These are phyloP conservation scores for Chaetomium olivaceum DNA, from an alignment of 2,329 filamentous ascomycete species.

Conservation along the genomic window DNA sequence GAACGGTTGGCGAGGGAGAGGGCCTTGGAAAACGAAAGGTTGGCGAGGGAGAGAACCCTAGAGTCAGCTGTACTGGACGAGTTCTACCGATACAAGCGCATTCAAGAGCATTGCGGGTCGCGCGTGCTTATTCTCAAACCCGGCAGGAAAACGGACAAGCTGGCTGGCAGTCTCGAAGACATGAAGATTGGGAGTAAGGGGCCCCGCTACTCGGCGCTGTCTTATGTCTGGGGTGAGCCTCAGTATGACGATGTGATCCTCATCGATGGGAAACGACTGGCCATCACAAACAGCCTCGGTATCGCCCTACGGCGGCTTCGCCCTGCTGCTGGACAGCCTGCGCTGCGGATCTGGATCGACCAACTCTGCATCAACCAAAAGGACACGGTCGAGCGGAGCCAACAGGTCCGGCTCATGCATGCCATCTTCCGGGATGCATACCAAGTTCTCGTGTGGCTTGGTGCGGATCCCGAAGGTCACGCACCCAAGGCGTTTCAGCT, in stretches of 20 bases:
- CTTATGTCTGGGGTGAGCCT: constrained; percentile 21
- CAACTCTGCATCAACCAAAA: constrained; percentile 27
- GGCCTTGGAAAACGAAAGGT: constrained; percentile 13
- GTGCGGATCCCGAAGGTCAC: constrained; percentile 15
- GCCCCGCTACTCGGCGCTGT: constrained; percentile 10
- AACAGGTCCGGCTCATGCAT: constrained; percentile 25
- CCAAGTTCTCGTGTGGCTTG: constrained; percentile 24
- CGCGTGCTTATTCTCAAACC: constrained; percentile 18
- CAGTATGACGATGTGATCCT: constrained; percentile 12
- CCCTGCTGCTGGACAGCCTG: constrained; percentile 3
- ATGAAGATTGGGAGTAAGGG: not conserved
- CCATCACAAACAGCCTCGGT: constrained; percentile 18
- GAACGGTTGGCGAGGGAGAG: constrained; percentile 12
- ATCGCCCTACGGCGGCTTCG: constrained; percentile 14
- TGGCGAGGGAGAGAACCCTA: constrained; percentile 11
- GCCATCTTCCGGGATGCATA: constrained; percentile 18
- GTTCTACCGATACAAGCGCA: constrained; percentile 20
- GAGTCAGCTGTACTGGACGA: constrained; percentile 18
- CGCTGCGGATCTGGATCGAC: constrained; percentile 23
- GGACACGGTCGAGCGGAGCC: constrained; percentile 15
- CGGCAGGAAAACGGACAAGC: constrained; percentile 14
- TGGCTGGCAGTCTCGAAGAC: constrained; percentile 13
- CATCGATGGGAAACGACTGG: constrained; percentile 17
- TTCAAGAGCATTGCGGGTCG: constrained; percentile 1
- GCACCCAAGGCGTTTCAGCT: constrained; percentile 11